A percentile compares a stretch with the other conserved stretches of the same genome.
Evolutionary conservation across 192 early-diverging fungal species (phyloP).

Genomic region (Diversispora epigaea): DNA sequence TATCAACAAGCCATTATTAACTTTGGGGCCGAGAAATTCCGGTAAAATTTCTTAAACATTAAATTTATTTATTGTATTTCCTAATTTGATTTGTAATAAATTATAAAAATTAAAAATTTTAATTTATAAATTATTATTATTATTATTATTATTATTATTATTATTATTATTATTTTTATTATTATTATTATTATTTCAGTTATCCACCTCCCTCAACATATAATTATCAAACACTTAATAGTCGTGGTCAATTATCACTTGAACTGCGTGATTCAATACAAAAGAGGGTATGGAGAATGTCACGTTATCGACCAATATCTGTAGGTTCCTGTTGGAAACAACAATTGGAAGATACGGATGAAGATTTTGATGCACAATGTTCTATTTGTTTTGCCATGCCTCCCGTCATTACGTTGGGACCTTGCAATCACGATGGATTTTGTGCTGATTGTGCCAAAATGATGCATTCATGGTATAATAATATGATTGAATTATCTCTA

Average conservation of each 20-base stretch:
- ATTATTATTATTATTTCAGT: constrained; percentile 19
- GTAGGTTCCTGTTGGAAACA: constrained; percentile 22
- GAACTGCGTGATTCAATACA: constrained; percentile 41
- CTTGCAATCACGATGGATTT: constrained; percentile 51
- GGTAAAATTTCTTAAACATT: constrained; percentile 31
- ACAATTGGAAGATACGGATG: constrained; percentile 14
- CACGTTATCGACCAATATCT: constrained; percentile 38
- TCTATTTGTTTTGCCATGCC: constrained; percentile 52
- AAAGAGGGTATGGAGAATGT: constrained; percentile 38
- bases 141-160: no score
- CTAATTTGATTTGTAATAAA: not conserved
- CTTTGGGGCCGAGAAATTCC: constrained; percentile 62
- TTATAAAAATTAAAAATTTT: not conserved
- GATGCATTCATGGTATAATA: constrained; percentile 32
- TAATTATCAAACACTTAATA: constrained; percentile 37
- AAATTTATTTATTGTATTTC: not conserved
- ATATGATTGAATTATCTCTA: not conserved
- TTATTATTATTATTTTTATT: no score
- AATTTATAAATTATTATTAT: not conserved
- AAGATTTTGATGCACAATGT: constrained; percentile 40
- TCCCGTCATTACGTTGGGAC: constrained; percentile 42
- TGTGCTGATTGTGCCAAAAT: constrained; percentile 45
- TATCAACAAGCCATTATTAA: constrained; percentile 65
- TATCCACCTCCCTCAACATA: constrained; percentile 41
- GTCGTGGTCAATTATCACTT: constrained; percentile 33